Percentiles rank a stretch among this genome's conserved stretches.
Conservation (phyloP, 208 protist species). For the Phytomonas francai region DNA sequence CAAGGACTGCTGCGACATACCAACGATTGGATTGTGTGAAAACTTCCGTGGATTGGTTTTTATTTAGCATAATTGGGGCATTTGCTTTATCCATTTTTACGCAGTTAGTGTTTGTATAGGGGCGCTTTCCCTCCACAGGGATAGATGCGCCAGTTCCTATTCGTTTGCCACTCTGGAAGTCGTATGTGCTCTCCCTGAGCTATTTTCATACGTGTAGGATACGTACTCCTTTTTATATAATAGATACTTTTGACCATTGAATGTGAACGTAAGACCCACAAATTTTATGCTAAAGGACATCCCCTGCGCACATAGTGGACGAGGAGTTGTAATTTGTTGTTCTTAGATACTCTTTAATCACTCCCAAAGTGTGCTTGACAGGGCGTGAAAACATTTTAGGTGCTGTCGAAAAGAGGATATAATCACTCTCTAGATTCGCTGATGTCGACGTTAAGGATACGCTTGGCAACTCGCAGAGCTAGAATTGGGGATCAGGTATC, state of each 20-base stretch:
- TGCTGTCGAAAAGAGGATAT: not conserved
- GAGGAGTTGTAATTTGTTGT: not conserved
- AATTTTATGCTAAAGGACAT: not conserved
- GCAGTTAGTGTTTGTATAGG: not conserved
- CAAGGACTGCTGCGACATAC: not conserved
- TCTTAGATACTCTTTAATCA: not conserved
- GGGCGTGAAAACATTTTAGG: not conserved
- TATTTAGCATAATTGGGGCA: not conserved
- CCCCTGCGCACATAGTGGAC: not conserved
- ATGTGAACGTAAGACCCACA: not conserved
- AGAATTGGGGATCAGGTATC: not conserved
- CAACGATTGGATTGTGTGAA: not conserved
- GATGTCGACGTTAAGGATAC: not conserved
- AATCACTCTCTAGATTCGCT: not conserved
- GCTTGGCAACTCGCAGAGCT: not conserved
- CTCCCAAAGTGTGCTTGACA: not conserved
- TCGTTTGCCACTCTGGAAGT: not conserved
- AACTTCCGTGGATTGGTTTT: not conserved
- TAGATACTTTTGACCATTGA: not conserved
- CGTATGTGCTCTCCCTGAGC: not conserved
- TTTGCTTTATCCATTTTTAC: not conserved
- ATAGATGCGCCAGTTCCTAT: not conserved
- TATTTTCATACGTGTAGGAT: not conserved
- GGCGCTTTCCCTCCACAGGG: not conserved
- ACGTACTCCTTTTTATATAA: not conserved